These are phyloP conservation scores for Umbelopsis sp. DNA, from an alignment of 192 early-diverging fungal genomes.

Conservation along the genomic window DNA sequence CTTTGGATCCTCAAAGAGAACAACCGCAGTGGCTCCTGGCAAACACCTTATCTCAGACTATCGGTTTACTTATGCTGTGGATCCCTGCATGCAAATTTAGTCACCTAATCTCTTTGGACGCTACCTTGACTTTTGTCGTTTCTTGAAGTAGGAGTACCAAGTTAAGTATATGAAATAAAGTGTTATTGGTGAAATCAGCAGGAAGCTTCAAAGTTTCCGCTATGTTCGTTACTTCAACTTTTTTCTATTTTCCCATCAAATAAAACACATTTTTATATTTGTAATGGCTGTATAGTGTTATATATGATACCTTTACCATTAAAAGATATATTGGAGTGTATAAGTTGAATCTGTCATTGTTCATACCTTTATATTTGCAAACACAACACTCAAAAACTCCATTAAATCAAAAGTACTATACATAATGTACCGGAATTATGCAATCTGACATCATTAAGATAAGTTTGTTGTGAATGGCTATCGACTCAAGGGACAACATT, in stretches of 20 bases:
- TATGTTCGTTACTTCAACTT: not conserved
- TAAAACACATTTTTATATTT: too few relatives aligned
- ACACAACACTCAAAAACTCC: too few relatives aligned
- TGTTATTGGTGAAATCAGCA: constrained; percentile 9
- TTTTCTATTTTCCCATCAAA: too few relatives aligned
- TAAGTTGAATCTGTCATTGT: too few relatives aligned
- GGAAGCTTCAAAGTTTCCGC: constrained; percentile 17
- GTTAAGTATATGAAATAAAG: constrained; percentile 21
- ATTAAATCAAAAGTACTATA: too few relatives aligned
- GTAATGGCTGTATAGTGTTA: too few relatives aligned
- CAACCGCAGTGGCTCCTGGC: constrained; percentile 52
- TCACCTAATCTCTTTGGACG: constrained; percentile 34
- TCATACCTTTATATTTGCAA: too few relatives aligned
- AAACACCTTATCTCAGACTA: constrained; percentile 52
- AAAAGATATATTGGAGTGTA: too few relatives aligned
- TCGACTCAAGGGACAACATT: too few relatives aligned
- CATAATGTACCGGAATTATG: too few relatives aligned
- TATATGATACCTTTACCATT: not conserved
- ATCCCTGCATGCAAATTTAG: constrained; percentile 55
- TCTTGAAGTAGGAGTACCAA: constrained; percentile 35
- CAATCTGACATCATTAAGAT: too few relatives aligned
- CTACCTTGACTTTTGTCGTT: constrained; percentile 22
- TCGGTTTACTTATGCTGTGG: constrained; percentile 39
- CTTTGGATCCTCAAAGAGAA: constrained; percentile 59
- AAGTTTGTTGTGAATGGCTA: too few relatives aligned